These are phyloP conservation scores for Penicilliopsis zonata DNA, from an alignment of 495 filamentous ascomycete genomes.

Conservation along the genomic window DNA sequence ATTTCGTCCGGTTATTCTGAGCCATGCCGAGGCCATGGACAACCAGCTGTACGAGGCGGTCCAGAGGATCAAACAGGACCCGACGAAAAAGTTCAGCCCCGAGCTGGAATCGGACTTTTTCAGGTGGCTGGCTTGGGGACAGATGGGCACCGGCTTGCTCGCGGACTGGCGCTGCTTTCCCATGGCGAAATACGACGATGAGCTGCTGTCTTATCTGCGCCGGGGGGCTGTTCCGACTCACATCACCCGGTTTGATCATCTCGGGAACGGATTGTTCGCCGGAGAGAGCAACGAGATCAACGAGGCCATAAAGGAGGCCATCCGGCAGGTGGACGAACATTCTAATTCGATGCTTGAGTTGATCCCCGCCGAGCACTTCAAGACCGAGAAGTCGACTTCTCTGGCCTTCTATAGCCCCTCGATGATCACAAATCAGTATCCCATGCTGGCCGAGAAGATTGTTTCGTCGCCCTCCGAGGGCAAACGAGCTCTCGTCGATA, in stretches of 20 bases:
- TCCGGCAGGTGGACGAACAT: conserved; percentile 41
- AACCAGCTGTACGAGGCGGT: conserved; percentile 60
- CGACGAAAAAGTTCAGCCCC: conserved; percentile 34
- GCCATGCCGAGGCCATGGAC: conserved; percentile 70
- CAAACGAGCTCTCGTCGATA: conserved; percentile 47
- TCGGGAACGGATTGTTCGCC: conserved; percentile 61
- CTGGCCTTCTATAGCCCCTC: conserved; percentile 68
- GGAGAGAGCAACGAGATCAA: conserved; percentile 57
- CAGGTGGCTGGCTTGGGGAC: conserved; percentile 87
- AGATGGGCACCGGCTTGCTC: conserved; percentile 80
- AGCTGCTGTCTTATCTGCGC: conserved; percentile 57
- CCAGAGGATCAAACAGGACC: too few species aligned
- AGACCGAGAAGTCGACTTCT: conserved; percentile 49
- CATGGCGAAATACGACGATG: conserved; percentile 70
- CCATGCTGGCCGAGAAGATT: conserved; percentile 50
- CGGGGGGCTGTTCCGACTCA: conserved; percentile 53
- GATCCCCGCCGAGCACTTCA: conserved; percentile 45
- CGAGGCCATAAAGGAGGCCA: conserved; percentile 51
- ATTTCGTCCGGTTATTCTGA: conserved; percentile 75
- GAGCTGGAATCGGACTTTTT: conserved; percentile 61
- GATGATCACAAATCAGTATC: conserved; percentile 50
- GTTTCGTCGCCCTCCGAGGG: conserved; percentile 40
- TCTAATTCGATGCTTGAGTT: conserved; percentile 47
- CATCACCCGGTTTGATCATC: conserved; percentile 61
- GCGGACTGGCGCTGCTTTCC: conserved; percentile 71